A percentile compares a stretch with the other conserved stretches of the same genome.
Evolutionary conservation across 2,329 filamentous ascomycete species (phyloP).

Genomic region (Thermochaetoides dissita): DNA sequence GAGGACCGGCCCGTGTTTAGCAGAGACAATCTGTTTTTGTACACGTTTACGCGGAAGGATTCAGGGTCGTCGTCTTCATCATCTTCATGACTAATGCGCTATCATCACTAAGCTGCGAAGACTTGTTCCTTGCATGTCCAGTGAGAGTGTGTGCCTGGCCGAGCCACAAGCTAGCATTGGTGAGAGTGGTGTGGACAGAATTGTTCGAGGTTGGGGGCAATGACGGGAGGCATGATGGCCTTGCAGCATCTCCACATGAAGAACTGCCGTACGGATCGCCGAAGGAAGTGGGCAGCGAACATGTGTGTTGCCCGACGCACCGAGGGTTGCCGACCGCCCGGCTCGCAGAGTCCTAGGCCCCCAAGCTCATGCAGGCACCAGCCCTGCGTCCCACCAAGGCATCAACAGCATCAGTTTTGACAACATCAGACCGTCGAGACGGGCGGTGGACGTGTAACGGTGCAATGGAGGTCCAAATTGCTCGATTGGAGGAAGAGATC

Average conservation of each 20-base stretch:
- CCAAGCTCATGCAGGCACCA: neutral
- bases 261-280: neutral
- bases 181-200: neutral
- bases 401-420: too few relatives aligned
- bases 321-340: constrained; percentile 1
- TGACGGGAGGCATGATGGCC: neutral
- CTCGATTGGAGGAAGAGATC: too few relatives aligned
- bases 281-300: neutral
- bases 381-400: neutral
- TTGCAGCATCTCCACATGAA: neutral
- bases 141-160: too few relatives aligned
- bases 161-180: too few relatives aligned
- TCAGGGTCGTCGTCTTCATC: neutral
- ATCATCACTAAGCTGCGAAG: too few relatives aligned
- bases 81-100: too few relatives aligned
- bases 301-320: constrained; percentile 1
- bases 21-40: constrained; percentile 46
- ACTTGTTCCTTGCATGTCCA: too few relatives aligned
- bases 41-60: constrained; percentile 35
- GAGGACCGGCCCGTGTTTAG: constrained; percentile 44
- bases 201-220: neutral
- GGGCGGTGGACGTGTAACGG: too few relatives aligned
- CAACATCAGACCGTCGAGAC: too few relatives aligned
- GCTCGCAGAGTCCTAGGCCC: too few relatives aligned
- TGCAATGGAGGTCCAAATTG: too few relatives aligned